Evolutionary conservation across 306 rosid genomes (phyloP).

Genomic region (Mucuna pruriens): DNA sequence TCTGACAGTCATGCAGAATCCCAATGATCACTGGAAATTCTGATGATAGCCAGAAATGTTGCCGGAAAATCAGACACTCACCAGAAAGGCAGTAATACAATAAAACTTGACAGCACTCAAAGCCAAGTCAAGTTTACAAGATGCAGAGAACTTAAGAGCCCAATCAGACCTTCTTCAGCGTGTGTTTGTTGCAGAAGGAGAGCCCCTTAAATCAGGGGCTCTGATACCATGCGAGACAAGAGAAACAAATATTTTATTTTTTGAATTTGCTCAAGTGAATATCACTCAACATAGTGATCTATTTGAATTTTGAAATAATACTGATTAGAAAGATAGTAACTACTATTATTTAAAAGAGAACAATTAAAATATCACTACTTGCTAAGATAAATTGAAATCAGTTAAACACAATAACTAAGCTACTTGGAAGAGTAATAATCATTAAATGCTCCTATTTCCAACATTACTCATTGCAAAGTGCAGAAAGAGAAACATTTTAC

Average conservation of each 20-base stretch:
- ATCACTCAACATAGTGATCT: not conserved
- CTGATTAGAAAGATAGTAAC: not conserved
- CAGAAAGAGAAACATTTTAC: not conserved
- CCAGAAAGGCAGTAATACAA: too few species aligned
- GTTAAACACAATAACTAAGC: not conserved
- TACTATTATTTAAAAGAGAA: not conserved
- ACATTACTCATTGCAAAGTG: constrained; percentile 1
- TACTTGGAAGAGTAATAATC: not conserved
- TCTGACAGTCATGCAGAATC: too few species aligned
- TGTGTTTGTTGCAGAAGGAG: too few species aligned
- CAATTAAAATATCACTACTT: not conserved
- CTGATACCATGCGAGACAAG: too few species aligned
- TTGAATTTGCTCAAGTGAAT: not conserved
- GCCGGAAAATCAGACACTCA: too few species aligned
- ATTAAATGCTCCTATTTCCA: not conserved
- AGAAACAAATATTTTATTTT: not conserved
- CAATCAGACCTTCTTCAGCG: too few species aligned
- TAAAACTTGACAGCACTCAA: too few species aligned
- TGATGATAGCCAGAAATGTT: too few species aligned
- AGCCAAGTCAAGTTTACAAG: too few species aligned
- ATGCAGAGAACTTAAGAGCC: too few species aligned
- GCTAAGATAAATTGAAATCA: not conserved
- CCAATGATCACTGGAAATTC: too few species aligned
- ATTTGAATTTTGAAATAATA: not conserved
- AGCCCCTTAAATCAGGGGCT: too few species aligned